Percentiles rank a stretch among this genome's conserved stretches.
phyloP scores from a whole-genome alignment of 164 flowering plant genomes.

The Umbellularia californica region DNA sequence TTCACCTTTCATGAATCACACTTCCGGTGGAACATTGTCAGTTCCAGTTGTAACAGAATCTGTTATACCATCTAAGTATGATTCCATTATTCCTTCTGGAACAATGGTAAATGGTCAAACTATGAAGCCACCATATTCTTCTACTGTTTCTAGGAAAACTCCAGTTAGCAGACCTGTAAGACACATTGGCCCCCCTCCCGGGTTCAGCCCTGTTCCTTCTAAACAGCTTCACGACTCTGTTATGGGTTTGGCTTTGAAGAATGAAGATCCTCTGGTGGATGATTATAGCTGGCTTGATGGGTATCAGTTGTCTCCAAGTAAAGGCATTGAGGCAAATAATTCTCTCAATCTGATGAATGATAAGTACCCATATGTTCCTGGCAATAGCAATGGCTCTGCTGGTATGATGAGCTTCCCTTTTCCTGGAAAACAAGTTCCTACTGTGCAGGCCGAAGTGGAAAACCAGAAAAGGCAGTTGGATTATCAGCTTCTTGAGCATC shows the following conservation, averaged over 20 bases:
- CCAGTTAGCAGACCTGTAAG: conserved; percentile 83
- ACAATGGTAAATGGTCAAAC: conserved; percentile 19
- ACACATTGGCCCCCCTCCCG: conserved; percentile 94
- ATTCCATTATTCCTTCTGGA: conserved; percentile 36
- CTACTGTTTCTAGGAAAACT: conserved; percentile 36
- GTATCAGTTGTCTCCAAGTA: conserved; percentile 47
- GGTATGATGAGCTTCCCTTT: conserved; percentile 65
- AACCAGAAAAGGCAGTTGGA: conserved; percentile 49
- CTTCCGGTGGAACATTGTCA: conserved; percentile 18
- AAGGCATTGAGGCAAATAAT: conserved; percentile 25
- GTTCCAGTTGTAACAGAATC: conserved; percentile 31
- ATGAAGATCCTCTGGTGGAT: conserved; percentile 47
- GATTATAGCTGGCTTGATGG: conserved; percentile 94
- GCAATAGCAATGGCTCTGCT: conserved; percentile 30
- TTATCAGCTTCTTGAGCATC: conserved; percentile 35
- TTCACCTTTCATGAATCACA: conserved; percentile 29
- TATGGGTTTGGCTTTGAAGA: conserved; percentile 24
- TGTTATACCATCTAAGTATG: conserved; percentile 40
- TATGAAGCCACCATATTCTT: conserved; percentile 25
- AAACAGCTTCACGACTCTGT: conserved; percentile 38
- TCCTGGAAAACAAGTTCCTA: conserved; percentile 76
- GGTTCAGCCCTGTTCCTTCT: conserved; percentile 53
- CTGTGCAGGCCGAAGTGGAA: conserved; percentile 37
- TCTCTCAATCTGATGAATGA: conserved; percentile 25
- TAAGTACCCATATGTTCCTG: conserved; percentile 16